A percentile compares a stretch with the other conserved stretches of the same genome.
These are phyloP conservation scores for Aureobasidium melanogenum DNA, from an alignment of 2,329 filamentous ascomycete species.

Conservation along the genomic window DNA sequence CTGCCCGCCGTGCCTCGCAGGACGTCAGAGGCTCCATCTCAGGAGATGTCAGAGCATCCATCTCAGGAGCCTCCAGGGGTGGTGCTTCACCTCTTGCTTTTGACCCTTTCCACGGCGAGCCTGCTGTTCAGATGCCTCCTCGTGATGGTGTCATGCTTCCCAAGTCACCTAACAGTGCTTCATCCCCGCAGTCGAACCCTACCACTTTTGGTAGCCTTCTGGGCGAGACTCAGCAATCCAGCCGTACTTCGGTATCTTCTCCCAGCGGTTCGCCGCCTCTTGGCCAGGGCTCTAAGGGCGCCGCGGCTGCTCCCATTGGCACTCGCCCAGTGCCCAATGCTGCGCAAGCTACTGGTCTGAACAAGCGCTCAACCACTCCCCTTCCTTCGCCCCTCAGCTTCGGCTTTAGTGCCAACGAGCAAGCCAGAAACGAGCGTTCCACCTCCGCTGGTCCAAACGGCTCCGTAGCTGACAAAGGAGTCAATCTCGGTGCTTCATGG, in stretches of 20 bases:
- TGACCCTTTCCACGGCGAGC: conserved; percentile 56
- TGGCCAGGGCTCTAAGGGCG: conserved; percentile 46
- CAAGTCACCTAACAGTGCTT: conserved; percentile 67
- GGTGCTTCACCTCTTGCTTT: conserved; percentile 74
- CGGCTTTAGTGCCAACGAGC: conserved; percentile 54
- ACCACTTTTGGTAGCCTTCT: conserved; percentile 38
- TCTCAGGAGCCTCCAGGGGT: conserved; percentile 42
- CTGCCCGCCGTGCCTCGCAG: conserved; percentile 53
- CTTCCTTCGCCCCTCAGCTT: conserved; percentile 81
- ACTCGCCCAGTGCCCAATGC: conserved; percentile 61
- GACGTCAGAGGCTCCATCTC: conserved; percentile 44
- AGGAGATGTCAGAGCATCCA: conserved; percentile 42
- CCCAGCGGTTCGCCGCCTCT: conserved; percentile 71
- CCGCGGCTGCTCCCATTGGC: conserved; percentile 65
- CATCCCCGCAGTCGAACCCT: conserved; percentile 67
- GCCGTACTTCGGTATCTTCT: conserved; percentile 76
- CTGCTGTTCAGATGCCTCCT: conserved; percentile 43
- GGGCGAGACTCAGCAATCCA: conserved; percentile 47
- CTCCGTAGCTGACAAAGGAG: conserved; percentile 35
- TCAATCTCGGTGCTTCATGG: conserved; percentile 56
- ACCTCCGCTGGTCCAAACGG: conserved; percentile 53
- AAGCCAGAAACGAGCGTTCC: conserved; percentile 44
- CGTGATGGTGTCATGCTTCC: conserved; percentile 28
- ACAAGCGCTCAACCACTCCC: conserved; percentile 81
- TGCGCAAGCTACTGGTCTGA: conserved; percentile 43